These are phyloP conservation scores for Arthrocladium fulminans DNA, from an alignment of 2,329 filamentous ascomycete species.

Conservation along the genomic window DNA sequence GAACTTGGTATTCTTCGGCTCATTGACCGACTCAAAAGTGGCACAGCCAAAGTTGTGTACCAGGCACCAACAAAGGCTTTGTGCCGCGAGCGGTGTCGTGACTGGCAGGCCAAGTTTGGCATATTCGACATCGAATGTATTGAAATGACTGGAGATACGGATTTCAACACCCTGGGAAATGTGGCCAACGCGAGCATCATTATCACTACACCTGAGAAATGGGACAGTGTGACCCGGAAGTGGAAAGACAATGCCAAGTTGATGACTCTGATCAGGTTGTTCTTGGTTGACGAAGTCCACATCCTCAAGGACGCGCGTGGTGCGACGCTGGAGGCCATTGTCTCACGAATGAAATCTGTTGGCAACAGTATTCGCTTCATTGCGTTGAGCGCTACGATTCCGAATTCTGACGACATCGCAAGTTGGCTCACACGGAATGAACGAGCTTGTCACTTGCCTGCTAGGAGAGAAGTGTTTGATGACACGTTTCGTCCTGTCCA, in stretches of 20 bases:
- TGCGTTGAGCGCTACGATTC: slow-evolving; percentile 73
- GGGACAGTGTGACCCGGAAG: slow-evolving; percentile 80
- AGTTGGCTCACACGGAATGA: slow-evolving; percentile 65
- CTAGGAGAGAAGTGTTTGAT: slow-evolving; percentile 60
- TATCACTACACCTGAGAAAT: slow-evolving; percentile 81
- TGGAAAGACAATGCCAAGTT: slow-evolving; percentile 73
- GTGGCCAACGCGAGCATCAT: slow-evolving; percentile 73
- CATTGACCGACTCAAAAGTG: slow-evolving; percentile 46
- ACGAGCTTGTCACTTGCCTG: slow-evolving; percentile 52
- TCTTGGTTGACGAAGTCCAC: slow-evolving; percentile 81
- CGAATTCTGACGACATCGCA: slow-evolving; percentile 72
- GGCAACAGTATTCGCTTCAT: slow-evolving; percentile 68
- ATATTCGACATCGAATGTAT: slow-evolving; percentile 59
- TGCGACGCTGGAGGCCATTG: slow-evolving; percentile 71
- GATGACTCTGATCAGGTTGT: slow-evolving; percentile 65
- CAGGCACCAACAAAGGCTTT: slow-evolving; percentile 78
- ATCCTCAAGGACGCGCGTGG: slow-evolving; percentile 73
- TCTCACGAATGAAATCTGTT: slow-evolving; percentile 79
- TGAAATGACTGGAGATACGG: slow-evolving; percentile 75
- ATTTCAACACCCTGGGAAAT: slow-evolving; percentile 54
- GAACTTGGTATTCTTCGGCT: slow-evolving; percentile 74
- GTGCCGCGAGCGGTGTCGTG: slow-evolving; percentile 64
- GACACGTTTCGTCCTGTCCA: slow-evolving; percentile 74
- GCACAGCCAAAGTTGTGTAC: slow-evolving; percentile 71
- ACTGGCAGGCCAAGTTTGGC: slow-evolving; percentile 69